Evolutionary conservation across 23 red algal species (phyloP), one percentile per base, ranked within the genome.

Genomic region (Porphyridium purpureum): DNA sequence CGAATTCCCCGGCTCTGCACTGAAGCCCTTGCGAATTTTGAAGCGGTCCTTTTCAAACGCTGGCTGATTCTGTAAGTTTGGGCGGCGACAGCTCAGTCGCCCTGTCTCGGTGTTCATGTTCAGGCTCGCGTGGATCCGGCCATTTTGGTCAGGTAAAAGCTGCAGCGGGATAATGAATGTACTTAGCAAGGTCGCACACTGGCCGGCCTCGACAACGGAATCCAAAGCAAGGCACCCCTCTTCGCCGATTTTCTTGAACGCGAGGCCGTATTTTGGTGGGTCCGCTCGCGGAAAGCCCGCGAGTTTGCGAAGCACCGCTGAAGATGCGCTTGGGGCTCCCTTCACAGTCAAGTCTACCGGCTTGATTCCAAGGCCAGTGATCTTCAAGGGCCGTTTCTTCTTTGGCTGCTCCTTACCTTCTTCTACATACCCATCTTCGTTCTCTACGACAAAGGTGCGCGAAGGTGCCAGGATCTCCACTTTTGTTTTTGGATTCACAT

Each of bases 51-150:
- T 93, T 46, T 93, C 84, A 0, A 93, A 59, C 11, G 84, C 84
- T 7, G 84, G 84, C 36, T 93, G 84, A 36, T 93, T 93, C 25
- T 93, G 84, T 2, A 93, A 61, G 33, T 93, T 93, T 30, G 84
- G 84, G 29, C 84, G 67, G 31, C 84, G 74, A 9, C 65, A 80
- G 20, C 65, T 74, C 11, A 93, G 59, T 11, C 84, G 74, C 3
- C 84, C 84, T 1, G 84, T 93, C 33, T 93, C 84, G 0, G 84
- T 93, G 53, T 93, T 93, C 40, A 93, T 30, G 35, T 93, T 93
- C 7, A 93, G 52, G 33, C 70, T 78, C 0, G 84, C 74, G 57
- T 93, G 84, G 8, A 93, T 93, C 17, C 84, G 67, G 29, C 62
- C 41, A 31, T 82, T 66, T 1, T 34, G 35, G 24, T 77, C 84